phyloP scores from a whole-genome alignment of 352 stramenopile genomes.

The Pythium periplocum region DNA sequence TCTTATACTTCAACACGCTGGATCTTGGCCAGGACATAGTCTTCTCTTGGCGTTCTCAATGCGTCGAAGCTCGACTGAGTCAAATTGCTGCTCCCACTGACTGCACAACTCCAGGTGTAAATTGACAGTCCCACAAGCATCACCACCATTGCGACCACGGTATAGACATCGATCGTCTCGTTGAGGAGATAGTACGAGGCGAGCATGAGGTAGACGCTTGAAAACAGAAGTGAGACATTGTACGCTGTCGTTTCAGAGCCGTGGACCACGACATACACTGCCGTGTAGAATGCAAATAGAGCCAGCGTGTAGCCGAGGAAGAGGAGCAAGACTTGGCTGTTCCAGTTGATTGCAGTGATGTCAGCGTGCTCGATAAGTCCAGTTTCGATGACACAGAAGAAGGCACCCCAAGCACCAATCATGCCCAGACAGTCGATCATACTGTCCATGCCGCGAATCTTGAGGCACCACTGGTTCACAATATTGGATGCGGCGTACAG shows the following conservation, averaged over 20 bases:
- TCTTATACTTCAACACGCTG: constrained; percentile 13
- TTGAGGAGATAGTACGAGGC: constrained; percentile 23
- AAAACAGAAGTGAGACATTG: constrained; percentile 30
- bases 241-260: constrained; percentile 25
- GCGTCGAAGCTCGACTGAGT: constrained; percentile 23
- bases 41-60: constrained; percentile 19
- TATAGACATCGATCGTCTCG: constrained; percentile 14
- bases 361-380: constrained; percentile 18
- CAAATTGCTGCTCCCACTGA: constrained; percentile 2
- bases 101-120: constrained; percentile 20
- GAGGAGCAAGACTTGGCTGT: constrained; percentile 16
- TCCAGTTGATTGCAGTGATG: constrained; percentile 26
- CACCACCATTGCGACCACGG: constrained; percentile 16
- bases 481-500: constrained; percentile 36
- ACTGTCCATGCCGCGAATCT: constrained; percentile 13
- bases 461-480: constrained; percentile 32
- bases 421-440: constrained; percentile 28
- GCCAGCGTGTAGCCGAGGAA: constrained; percentile 26
- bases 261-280: constrained; percentile 27
- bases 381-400: constrained; percentile 26
- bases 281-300: constrained; percentile 36
- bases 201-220: constrained; percentile 33
- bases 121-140: constrained; percentile 29
- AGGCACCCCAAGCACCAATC: constrained; percentile 22
- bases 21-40: constrained; percentile 14